Evolutionary conservation across 163 green algal genomes (phyloP).

Genomic region (Scenedesmus sp.): DNA sequence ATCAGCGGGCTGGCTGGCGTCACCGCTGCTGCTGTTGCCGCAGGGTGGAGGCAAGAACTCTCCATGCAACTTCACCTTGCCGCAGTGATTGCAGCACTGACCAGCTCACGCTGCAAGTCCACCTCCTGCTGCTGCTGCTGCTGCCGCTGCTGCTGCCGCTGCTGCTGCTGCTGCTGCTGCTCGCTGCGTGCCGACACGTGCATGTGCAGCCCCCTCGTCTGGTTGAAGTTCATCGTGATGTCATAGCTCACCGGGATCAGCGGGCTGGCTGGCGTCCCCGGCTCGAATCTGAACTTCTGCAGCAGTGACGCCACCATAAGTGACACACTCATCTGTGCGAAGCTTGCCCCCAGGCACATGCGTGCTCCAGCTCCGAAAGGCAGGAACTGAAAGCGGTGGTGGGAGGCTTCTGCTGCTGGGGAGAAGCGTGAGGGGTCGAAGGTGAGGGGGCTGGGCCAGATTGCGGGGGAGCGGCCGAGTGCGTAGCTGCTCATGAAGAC

Average conservation of each 20-base stretch:
- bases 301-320: conserved; percentile 74
- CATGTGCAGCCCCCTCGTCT: conserved; percentile 66
- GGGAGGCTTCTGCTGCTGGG: conserved; percentile 45
- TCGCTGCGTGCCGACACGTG: conserved; percentile 6
- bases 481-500: conserved; percentile 87
- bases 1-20: conserved; percentile 56
- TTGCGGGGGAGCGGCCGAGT: conserved; percentile 66
- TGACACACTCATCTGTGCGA: conserved; percentile 74
- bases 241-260: conserved; percentile 69
- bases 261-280: conserved; percentile 55
- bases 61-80: background rate
- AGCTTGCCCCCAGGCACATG: conserved; percentile 77
- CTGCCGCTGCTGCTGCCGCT: background rate
- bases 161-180: background rate
- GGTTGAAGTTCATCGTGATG: conserved; percentile 75
- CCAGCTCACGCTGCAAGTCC: background rate
- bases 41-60: too few species aligned
- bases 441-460: conserved; percentile 74
- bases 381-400: conserved; percentile 75
- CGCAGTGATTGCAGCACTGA: background rate
- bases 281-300: conserved; percentile 68
- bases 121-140: too few species aligned
- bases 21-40: conserved; percentile 38
- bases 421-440: conserved; percentile 70
- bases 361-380: conserved; percentile 76